Evolutionary conservation across 805 yeast species (phyloP), one percentile per base, ranked within the genome.

Genomic region (Candida dajiaensis): DNA sequence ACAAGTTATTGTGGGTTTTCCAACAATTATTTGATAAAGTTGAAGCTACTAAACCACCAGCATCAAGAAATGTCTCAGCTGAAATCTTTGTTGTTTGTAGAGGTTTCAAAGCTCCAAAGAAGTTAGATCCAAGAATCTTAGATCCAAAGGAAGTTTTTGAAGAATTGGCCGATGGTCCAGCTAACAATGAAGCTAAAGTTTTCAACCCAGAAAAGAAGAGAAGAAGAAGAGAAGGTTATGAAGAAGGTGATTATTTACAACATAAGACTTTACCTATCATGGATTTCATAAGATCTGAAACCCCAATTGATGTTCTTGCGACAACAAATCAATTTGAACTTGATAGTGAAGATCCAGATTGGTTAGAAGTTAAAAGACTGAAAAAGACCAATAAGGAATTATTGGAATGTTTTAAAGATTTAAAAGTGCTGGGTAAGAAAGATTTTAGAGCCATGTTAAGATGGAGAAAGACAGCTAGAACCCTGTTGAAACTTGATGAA

Each of bases 1-100:
- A 94, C 68, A 94, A 92, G 65, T 76, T 94, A 55, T 78, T 94
- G 78, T 94, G 99, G 99, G 95, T 92, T 4, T 92, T 94, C 71
- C 89, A 89, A 61, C 99, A 94, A 67, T 73, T 94, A 47, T 94
- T 94, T 62, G 96, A 89, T 45, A 90, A 85, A 62, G 98, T 94
- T 45, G 98, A 94, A 67, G 99, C 99, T 18, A 94, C 99, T 0
- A 94, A 94, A 63, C 99, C 99, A 8, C 98, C 99, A 9, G 90
- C 98, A 9, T 89, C 97, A 35, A 90, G 99, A 82, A 89, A 89
- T 67, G 99, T 94, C 29, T 92, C 98, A 63, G 99, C 99, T 3
- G 99, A 94, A 74, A 94, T 94, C 61, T 94, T 94, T 63, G 99
- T 94, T 41, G 97, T 90, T 33, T 94, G 99, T 69, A 83, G 83